Base-by-base conservation (phyloP, 2,329 filamentous ascomycete genomes). In the Arthrobotrys sphaeroides region DNA sequence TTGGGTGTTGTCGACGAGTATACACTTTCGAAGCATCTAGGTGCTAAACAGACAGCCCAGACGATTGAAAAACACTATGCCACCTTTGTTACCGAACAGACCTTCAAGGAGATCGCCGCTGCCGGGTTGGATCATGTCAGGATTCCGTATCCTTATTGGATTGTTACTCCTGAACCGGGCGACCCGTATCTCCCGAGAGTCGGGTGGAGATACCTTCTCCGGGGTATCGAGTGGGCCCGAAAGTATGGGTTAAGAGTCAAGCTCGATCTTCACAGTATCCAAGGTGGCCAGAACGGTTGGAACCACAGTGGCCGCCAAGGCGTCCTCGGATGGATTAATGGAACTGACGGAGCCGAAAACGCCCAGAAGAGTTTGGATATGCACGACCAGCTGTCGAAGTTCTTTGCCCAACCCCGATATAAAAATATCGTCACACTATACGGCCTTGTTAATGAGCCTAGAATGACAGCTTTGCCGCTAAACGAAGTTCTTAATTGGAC, bases 111-210 rank as follows among this genome's bases (percentile, higher is more conserved):
- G 42, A 97, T 99, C 73, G 89, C 89, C 55, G 90, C 88, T 40
- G 95, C 95, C 0, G 95, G 95, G 0, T 88, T 99, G 49, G 95
- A 99, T 81, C 95, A 99, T 81, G 91, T 99, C n/a, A 91, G 95
- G 65, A 97, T 99, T 64, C 93, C 92, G 0, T 98, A 90, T 82
- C 92, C 91, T 7, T 99, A 99, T 85, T 99, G 95, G 95, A 93
- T 94, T 0, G 90, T 98, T 1, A 88, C 89, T 70, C 91, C 90
- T 0, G 97, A 96, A 82, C 89, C 92, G 26, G 89, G 86, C 45
- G 95, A 99, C 80, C 92, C 94, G 1, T 99, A 97, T 81, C 86
- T 99, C 0, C 88, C 91, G 73, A 90, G 93, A 43, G 91, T 93
- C 0, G 90, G 92, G 1, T 99, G 94, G 94, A 88, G 95, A 10